Conservation (phyloP, 1,139 yeast genomes). For the Candida labiduridarum region DNA sequence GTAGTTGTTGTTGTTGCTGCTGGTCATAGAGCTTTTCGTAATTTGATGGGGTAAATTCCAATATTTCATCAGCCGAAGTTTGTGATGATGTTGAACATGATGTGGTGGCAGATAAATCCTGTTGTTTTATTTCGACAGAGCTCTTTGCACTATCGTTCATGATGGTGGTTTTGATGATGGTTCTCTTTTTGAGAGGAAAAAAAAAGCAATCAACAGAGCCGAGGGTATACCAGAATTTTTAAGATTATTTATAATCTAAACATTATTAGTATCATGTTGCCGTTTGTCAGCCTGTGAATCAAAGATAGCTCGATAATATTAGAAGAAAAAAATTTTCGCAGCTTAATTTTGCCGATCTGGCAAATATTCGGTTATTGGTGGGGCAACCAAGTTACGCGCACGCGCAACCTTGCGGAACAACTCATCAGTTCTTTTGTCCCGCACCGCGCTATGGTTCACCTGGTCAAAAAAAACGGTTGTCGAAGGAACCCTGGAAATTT, state of each 20-base stretch:
- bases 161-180: background rate
- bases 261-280: background rate
- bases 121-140: slow-evolving; percentile 12
- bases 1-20: slow-evolving; percentile 12
- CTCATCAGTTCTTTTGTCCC: too few species aligned
- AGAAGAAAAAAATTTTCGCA: slow-evolving; percentile 1
- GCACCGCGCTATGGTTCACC: too few species aligned
- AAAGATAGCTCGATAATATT: background rate
- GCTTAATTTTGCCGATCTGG: slow-evolving; percentile 2
- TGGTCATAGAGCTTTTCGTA: slow-evolving; percentile 10
- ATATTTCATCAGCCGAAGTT: slow-evolving; percentile 15
- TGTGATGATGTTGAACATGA: slow-evolving; percentile 8
- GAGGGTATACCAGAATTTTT: background rate
- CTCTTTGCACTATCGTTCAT: slow-evolving; percentile 12
- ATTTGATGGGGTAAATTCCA: slow-evolving; percentile 19
- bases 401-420: background rate
- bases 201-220: background rate
- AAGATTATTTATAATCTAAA: background rate
- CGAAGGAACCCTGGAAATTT: too few species aligned
- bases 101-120: slow-evolving; percentile 15
- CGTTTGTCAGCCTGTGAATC: too few species aligned
- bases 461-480: too few species aligned
- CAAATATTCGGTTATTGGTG: slow-evolving; percentile 4
- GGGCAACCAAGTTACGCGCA: background rate
- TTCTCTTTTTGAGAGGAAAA: background rate